Evolutionary conservation across 352 stramenopile species (phyloP).

Genomic region (Phytophthora cactorum): DNA sequence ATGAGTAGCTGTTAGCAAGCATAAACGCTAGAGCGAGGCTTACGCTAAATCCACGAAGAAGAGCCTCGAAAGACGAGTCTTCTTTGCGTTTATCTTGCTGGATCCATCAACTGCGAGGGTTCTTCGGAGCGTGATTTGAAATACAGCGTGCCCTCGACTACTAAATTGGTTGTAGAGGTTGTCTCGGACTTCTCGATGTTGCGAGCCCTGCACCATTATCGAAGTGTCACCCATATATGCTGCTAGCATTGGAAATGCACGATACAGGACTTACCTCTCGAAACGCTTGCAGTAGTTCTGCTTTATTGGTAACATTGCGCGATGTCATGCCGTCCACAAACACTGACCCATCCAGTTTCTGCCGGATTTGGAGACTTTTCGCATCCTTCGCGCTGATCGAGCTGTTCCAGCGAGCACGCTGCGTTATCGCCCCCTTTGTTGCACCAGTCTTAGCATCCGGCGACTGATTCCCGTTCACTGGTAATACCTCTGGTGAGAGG

Average conservation of each 20-base stretch:
- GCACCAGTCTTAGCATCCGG: conserved; percentile 17
- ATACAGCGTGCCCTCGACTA: conserved; percentile 73
- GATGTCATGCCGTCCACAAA: conserved; percentile 78
- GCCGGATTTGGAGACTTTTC: conserved; percentile 58
- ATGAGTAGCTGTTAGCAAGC: conserved; percentile 3
- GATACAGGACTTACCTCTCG: conserved; percentile 44
- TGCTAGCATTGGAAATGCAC: not conserved
- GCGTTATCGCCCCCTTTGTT: conserved; percentile 23
- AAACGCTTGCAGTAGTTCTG: conserved; percentile 67
- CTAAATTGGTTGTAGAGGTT: conserved; percentile 81
- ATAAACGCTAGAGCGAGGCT: not conserved
- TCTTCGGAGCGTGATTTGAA: conserved; percentile 69
- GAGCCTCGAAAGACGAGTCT: conserved; percentile 56
- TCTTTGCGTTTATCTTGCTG: conserved; percentile 17
- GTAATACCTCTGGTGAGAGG: conserved; percentile 36
- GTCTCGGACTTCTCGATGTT: conserved; percentile 72
- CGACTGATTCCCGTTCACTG: conserved; percentile 11
- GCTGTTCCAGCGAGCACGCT: conserved; percentile 66
- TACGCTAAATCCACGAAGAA: conserved; percentile 84
- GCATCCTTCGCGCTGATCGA: conserved; percentile 51
- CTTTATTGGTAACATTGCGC: conserved; percentile 44
- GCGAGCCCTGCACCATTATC: conserved; percentile 45
- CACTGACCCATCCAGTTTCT: conserved; percentile 70
- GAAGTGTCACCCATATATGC: not conserved
- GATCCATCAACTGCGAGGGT: conserved; percentile 23